Conservation (phyloP, 2,329 filamentous ascomycete genomes). For the Blumeriella jaapii region DNA sequence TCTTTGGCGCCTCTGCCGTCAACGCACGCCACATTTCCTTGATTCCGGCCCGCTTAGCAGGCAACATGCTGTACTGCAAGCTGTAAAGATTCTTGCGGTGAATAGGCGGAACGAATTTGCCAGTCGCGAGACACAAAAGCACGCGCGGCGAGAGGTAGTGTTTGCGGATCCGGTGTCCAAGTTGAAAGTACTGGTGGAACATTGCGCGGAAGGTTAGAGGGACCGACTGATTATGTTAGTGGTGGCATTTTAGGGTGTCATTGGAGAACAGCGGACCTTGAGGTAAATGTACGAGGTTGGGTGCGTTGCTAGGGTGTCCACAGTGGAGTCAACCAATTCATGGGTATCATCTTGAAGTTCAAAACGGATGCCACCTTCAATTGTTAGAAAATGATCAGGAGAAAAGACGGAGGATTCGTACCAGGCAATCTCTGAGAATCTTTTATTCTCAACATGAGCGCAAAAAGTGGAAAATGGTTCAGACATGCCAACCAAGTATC, state of each 20-base stretch:
- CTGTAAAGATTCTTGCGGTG: conserved; percentile 92
- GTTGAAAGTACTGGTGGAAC: conserved; percentile 95
- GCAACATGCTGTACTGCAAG: conserved; percentile 95
- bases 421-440: conserved; percentile 83
- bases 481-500: conserved; percentile 88
- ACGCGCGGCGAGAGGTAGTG: conserved; percentile 90
- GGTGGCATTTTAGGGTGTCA: background rate
- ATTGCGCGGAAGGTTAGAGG: conserved; percentile 85
- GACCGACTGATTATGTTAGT: conserved; percentile 50
- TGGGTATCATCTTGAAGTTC: conserved; percentile 65
- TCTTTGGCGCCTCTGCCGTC: conserved; percentile 15
- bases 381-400: conserved; percentile 12
- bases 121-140: conserved; percentile 75
- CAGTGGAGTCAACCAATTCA: conserved; percentile 33
- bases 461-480: conserved; percentile 96
- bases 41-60: conserved; percentile 67
- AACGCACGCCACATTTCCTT: conserved; percentile 63
- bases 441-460: conserved; percentile 89
- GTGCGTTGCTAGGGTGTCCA: conserved; percentile 16
- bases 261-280: conserved; percentile 43
- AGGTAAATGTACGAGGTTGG: conserved; percentile 76
- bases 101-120: conserved; percentile 88
- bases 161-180: conserved; percentile 81
- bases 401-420: too few species aligned
- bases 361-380: conserved; percentile 69